phyloP scores from a whole-genome alignment of 1,284 basidiomycete species.

The Tilletia setariae region DNA sequence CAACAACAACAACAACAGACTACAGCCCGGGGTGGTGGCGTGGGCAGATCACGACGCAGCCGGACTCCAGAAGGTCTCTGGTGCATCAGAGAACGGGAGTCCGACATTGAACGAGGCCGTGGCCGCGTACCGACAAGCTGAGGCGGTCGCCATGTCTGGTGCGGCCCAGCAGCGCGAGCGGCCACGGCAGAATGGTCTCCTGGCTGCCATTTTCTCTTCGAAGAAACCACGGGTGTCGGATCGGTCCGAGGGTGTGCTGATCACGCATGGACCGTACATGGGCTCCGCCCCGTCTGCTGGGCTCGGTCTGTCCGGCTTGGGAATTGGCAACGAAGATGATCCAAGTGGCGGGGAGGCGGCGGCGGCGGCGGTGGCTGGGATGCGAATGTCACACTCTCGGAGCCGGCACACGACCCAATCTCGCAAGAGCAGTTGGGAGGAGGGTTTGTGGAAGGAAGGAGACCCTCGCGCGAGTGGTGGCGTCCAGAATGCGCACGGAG shows the following conservation, averaged over 20 bases:
- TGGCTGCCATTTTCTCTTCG: conserved; percentile 1
- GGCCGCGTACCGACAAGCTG: conserved; percentile 15
- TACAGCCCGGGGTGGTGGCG: not conserved
- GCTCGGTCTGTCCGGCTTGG: conserved; percentile 14
- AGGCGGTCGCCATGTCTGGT: conserved; percentile 15
- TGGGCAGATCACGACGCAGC: not conserved
- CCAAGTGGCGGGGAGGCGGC: conserved; percentile 3
- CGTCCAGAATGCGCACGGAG: not conserved
- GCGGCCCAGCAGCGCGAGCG: not conserved
- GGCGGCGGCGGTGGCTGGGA: not conserved
- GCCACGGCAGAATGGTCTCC: conserved; percentile 4
- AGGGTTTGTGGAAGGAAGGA: conserved; percentile 18
- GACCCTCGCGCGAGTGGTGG: conserved; percentile 21
- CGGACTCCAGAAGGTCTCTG: not conserved
- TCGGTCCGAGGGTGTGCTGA: not conserved
- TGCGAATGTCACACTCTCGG: conserved; percentile 10
- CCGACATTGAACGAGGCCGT: conserved; percentile 17
- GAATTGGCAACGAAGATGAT: no score
- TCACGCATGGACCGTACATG: conserved; percentile 7
- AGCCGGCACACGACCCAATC: conserved; percentile 15
- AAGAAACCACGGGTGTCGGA: conserved; percentile 9
- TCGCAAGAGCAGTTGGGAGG: conserved; percentile 20
- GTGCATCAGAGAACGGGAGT: conserved; percentile 3
- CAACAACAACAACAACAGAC: conserved; percentile 5
- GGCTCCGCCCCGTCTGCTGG: conserved; percentile 6